Evolutionary conservation across 768 basidiomycete genomes (phyloP), one percentile per base, ranked within the genome.

Genomic region (Kwoniella sp.): DNA sequence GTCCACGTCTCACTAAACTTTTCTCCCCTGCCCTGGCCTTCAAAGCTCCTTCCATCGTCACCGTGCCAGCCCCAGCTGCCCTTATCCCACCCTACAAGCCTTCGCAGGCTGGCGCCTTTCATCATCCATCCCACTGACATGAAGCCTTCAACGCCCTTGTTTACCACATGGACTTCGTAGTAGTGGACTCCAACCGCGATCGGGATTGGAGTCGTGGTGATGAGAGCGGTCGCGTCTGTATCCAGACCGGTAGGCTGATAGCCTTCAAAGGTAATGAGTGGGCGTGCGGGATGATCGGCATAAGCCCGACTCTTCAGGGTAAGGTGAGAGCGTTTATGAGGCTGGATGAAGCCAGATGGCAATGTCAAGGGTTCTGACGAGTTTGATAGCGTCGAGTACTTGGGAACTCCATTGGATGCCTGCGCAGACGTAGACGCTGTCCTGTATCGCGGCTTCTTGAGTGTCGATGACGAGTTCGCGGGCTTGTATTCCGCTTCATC

Each of bases 121-220:
- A n/a, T 45, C 27, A 62, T 60, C 48, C 66, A 67, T 5, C 74
- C 74, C 10, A 75, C 62, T 85, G 89, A 71, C 49, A 78, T 77
- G 47, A 72, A 77, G 2, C 88, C 89, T 72, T 86, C 87, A 36
- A 81, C 78, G 10, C 87, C 86, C 66, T 87, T 87, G 69, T 86
- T 83, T 5, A 86, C 70, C 39, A 98, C 82, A 63, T 87, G 83
- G 5, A 90, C 83, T 77, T 99, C 93, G 69, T 85, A 99, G 73
- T 98, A 99, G 69, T 89, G 93, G 48, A 98, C 83, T 20, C 92
- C 95, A 62, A 87, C 87, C 10, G 85, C 84, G 0, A 84, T 79
- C 1, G 92, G 92, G 41, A 93, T 85, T 0, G 85, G 81, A 59
- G 82, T 77, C 37, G 81, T 81, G 0, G 92, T 84, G 44, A 89